Evolutionary conservation across 495 filamentous ascomycete genomes (phyloP).

Genomic region (Tuber magnatum): DNA sequence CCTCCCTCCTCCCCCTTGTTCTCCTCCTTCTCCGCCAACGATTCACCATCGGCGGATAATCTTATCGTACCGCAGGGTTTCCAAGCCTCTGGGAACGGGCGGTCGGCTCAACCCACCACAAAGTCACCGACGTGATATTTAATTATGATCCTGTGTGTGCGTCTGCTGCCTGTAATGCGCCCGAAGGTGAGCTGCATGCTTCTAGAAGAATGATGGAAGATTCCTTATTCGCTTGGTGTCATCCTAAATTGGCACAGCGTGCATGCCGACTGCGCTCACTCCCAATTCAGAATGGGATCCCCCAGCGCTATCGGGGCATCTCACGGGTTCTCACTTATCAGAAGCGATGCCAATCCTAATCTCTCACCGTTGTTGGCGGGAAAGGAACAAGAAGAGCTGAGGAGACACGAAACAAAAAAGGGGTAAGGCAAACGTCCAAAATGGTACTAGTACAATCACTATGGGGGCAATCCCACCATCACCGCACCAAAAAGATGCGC

Average conservation of each 20-base stretch:
- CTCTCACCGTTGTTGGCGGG: constrained; percentile 28
- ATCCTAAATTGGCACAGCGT: constrained; percentile 33
- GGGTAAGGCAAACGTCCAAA: constrained; percentile 30
- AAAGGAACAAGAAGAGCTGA: constrained; percentile 29
- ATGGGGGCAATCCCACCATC: constrained; percentile 30
- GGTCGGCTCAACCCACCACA: constrained; percentile 29
- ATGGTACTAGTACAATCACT: constrained; percentile 22
- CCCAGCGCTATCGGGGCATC: constrained; percentile 34
- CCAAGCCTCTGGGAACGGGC: constrained; percentile 24
- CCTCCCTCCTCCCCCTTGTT: background rate
- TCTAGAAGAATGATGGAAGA: constrained; percentile 36
- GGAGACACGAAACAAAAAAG: constrained; percentile 37
- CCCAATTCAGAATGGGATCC: constrained; percentile 31
- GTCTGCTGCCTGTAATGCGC: constrained; percentile 12
- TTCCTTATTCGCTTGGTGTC: constrained; percentile 28
- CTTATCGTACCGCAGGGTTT: constrained; percentile 23
- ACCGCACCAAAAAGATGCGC: constrained; percentile 29
- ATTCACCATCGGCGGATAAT: constrained; percentile 10
- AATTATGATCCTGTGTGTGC: background rate
- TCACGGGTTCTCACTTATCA: constrained; percentile 35
- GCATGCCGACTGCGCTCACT: constrained; percentile 27
- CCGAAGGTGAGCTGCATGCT: constrained; percentile 33
- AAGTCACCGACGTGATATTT: constrained; percentile 2
- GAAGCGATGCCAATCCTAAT: constrained; percentile 31
- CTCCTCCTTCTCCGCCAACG: background rate